Percentiles rank a stretch among this genome's conserved stretches.
Evolutionary conservation across 768 basidiomycete species (phyloP).

Genomic region (Guyanaporus albipodus): DNA sequence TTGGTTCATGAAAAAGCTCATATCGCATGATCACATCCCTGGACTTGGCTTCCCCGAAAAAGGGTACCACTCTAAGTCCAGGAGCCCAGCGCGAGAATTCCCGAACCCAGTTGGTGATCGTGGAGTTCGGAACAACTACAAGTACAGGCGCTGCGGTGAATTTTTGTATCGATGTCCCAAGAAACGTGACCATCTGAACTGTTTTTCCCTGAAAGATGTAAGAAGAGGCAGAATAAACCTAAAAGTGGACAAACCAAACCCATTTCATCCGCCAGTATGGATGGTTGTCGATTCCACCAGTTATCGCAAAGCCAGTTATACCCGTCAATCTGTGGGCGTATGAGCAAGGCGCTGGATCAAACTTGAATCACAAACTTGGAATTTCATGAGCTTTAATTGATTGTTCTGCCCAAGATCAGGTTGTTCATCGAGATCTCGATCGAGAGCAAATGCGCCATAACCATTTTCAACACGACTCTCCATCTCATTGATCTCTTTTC

Average conservation of each 20-base stretch:
- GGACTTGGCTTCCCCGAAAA: conserved; percentile 74
- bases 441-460: conserved; percentile 47
- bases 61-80: conserved; percentile 72
- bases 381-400: conserved; percentile 74
- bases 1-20: conserved; percentile 66
- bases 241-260: conserved; percentile 56
- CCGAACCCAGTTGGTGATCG: conserved; percentile 91
- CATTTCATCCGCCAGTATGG: conserved; percentile 98
- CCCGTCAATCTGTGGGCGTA: conserved; percentile 55
- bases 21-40: conserved; percentile 78
- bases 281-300: conserved; percentile 83
- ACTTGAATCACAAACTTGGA: conserved; percentile 55
- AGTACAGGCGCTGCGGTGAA: conserved; percentile 72
- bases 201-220: conserved; percentile 70
- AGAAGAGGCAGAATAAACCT: not conserved
- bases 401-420: conserved; percentile 64
- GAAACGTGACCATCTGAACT: conserved; percentile 83
- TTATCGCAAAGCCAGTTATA: conserved; percentile 84
- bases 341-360: conserved; percentile 3
- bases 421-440: conserved; percentile 42
- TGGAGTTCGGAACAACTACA: conserved; percentile 94
- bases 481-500: conserved; percentile 39
- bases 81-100: conserved; percentile 83
- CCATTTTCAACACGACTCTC: conserved; percentile 55
- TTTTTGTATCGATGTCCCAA: conserved; percentile 58